These are phyloP conservation scores for Ensete glaucum DNA, from an alignment of 176 grass and related monocot genomes.

Conservation along the genomic window DNA sequence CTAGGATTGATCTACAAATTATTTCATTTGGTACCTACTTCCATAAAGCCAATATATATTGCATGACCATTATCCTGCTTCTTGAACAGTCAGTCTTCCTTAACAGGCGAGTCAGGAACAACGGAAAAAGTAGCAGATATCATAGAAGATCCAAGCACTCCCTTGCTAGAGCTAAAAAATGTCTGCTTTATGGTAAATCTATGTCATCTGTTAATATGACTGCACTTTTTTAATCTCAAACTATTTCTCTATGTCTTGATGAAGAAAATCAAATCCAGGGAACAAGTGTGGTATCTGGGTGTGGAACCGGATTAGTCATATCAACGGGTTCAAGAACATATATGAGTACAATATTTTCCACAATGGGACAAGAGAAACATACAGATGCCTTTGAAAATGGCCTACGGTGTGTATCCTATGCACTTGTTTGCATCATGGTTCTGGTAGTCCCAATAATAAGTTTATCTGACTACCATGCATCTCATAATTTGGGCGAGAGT, in stretches of 20 bases:
- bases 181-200: constrained; percentile 38
- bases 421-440: constrained; percentile 33
- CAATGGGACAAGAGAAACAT: constrained; percentile 20
- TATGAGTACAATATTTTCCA: constrained; percentile 34
- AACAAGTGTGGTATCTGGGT: constrained; percentile 32
- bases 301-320: constrained; percentile 33
- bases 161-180: constrained; percentile 37
- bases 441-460: constrained; percentile 22
- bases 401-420: constrained; percentile 26
- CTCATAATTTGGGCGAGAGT: constrained; percentile 24
- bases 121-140: constrained; percentile 31
- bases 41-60: neutral
- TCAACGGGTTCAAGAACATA: constrained; percentile 32
- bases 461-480: constrained; percentile 23
- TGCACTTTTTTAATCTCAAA: neutral
- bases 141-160: constrained; percentile 22
- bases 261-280: constrained; percentile 24
- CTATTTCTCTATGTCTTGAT: neutral
- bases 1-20: neutral
- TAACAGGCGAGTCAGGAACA: constrained; percentile 39
- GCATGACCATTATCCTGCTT: constrained; percentile 13
- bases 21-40: neutral
- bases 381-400: constrained; percentile 29
- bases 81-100: constrained; percentile 40
- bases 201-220: neutral